Evolutionary conservation across 495 filamentous ascomycete genomes (phyloP).

Genomic region (Trichoderma erinaceum): DNA sequence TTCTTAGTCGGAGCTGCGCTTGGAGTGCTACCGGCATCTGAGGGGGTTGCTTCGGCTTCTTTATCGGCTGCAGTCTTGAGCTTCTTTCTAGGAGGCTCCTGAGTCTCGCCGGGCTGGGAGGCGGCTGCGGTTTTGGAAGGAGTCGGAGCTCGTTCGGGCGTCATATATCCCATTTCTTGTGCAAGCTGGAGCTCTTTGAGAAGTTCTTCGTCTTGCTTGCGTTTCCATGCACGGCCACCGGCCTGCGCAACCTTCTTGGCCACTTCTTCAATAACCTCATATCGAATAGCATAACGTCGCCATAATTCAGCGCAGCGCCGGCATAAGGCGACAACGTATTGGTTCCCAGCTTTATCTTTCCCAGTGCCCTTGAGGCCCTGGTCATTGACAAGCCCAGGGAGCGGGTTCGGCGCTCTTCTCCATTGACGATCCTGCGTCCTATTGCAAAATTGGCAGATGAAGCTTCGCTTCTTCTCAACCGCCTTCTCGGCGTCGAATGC

Average conservation of each 20-base stretch:
- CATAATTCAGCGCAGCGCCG: conserved; percentile 84
- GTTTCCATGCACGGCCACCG: conserved; percentile 80
- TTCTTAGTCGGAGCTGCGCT: conserved; percentile 49
- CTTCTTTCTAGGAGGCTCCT: conserved; percentile 51
- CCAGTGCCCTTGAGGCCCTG: conserved; percentile 51
- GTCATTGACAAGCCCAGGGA: conserved; percentile 65
- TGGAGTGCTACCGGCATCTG: conserved; percentile 20
- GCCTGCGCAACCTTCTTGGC: conserved; percentile 79
- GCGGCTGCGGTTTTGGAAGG: conserved; percentile 33
- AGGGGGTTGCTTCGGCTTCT: conserved; percentile 25
- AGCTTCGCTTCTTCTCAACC: conserved; percentile 64
- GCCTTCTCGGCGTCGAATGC: conserved; percentile 94
- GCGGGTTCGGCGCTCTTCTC: conserved; percentile 80
- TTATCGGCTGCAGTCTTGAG: conserved; percentile 40
- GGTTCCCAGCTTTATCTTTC: conserved; percentile 63
- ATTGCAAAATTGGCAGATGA: conserved; percentile 91
- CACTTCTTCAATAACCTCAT: conserved; percentile 91
- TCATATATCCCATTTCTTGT: conserved; percentile 44
- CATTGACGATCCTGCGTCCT: conserved; percentile 79
- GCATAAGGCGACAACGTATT: conserved; percentile 78
- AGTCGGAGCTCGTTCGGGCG: conserved; percentile 36
- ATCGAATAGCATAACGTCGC: conserved; percentile 92
- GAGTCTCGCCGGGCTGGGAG: conserved; percentile 26
- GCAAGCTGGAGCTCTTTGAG: conserved; percentile 63
- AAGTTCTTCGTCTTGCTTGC: conserved; percentile 85